phyloP scores from a whole-genome alignment of 1,139 yeast species.

The Candida mesenterica region DNA sequence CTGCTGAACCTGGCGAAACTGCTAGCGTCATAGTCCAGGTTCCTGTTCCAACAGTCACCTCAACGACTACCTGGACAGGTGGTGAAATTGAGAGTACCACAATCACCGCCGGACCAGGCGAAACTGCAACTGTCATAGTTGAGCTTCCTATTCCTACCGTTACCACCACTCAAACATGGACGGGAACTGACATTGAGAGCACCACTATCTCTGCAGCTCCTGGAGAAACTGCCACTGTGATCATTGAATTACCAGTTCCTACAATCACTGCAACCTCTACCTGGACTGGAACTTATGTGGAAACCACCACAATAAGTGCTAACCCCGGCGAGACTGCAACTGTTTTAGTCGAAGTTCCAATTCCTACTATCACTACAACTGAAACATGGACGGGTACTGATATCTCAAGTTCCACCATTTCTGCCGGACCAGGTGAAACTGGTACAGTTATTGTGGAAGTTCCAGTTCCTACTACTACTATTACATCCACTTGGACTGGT shows the following conservation, averaged over 20 bases:
- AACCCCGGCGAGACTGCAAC: no score
- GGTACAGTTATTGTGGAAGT: slow-evolving; percentile 11
- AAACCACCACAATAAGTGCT: no score
- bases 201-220: slow-evolving; percentile 6
- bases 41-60: slow-evolving; percentile 14
- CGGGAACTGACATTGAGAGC: slow-evolving; percentile 8
- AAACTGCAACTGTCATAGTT: slow-evolving; percentile 9
- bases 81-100: slow-evolving; percentile 9
- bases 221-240: slow-evolving; percentile 10
- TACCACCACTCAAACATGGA: slow-evolving; percentile 10
- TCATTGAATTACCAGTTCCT: slow-evolving; percentile 19
- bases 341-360: slow-evolving; percentile 15
- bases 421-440: slow-evolving; percentile 11
- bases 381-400: slow-evolving; percentile 11
- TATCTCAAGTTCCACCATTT: slow-evolving; percentile 8
- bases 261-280: slow-evolving; percentile 16
- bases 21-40: slow-evolving; percentile 16
- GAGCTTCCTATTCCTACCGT: slow-evolving; percentile 11
- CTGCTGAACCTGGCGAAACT: slow-evolving; percentile 11
- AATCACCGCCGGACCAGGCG: slow-evolving; percentile 5
- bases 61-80: slow-evolving; percentile 11
- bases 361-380: slow-evolving; percentile 12
- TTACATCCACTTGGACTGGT: neutral
- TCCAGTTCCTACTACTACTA: slow-evolving; percentile 6
- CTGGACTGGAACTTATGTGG: slow-evolving; percentile 14